phyloP scores from a whole-genome alignment of 176 grass and related monocot genomes.

The Ensete ventricosum region DNA sequence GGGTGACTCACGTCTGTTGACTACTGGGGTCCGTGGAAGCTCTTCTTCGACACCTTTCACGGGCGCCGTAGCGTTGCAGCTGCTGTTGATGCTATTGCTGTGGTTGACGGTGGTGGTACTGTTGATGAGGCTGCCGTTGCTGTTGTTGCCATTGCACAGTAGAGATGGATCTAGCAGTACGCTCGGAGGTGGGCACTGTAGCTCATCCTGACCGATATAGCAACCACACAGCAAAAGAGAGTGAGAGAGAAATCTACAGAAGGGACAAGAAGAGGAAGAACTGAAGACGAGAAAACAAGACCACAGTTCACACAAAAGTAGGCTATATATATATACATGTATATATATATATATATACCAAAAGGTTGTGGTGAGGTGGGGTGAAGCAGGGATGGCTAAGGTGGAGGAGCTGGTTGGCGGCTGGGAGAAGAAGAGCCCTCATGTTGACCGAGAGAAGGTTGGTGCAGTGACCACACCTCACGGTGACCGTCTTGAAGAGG shows the following conservation, averaged over 20 bases:
- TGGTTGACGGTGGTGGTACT: slow-evolving; percentile 37
- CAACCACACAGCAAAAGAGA: background rate
- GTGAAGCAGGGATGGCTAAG: slow-evolving; percentile 61
- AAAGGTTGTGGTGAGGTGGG: slow-evolving; percentile 45
- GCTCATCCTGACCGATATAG: slow-evolving; percentile 44
- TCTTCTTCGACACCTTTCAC: slow-evolving; percentile 52
- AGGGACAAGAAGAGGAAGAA: background rate
- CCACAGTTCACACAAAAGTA: background rate
- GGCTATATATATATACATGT: background rate
- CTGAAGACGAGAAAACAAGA: background rate
- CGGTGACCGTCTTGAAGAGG: slow-evolving; percentile 91
- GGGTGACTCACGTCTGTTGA: slow-evolving; percentile 60
- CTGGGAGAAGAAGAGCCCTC: slow-evolving; percentile 48
- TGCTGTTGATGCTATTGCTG: slow-evolving; percentile 25
- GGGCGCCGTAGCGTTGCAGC: slow-evolving; percentile 12
- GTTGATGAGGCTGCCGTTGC: slow-evolving; percentile 25
- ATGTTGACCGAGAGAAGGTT: slow-evolving; percentile 91
- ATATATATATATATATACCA: slow-evolving; percentile 24
- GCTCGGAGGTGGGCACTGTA: slow-evolving; percentile 35
- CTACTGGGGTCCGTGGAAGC: slow-evolving; percentile 37
- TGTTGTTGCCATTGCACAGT: background rate
- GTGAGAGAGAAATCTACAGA: background rate
- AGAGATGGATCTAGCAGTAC: slow-evolving; percentile 36
- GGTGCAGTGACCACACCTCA: slow-evolving; percentile 85
- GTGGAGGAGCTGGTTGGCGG: slow-evolving; percentile 54